phyloP scores from a whole-genome alignment of 2,329 filamentous ascomycete genomes.

The Coniochaeta sp. region DNA sequence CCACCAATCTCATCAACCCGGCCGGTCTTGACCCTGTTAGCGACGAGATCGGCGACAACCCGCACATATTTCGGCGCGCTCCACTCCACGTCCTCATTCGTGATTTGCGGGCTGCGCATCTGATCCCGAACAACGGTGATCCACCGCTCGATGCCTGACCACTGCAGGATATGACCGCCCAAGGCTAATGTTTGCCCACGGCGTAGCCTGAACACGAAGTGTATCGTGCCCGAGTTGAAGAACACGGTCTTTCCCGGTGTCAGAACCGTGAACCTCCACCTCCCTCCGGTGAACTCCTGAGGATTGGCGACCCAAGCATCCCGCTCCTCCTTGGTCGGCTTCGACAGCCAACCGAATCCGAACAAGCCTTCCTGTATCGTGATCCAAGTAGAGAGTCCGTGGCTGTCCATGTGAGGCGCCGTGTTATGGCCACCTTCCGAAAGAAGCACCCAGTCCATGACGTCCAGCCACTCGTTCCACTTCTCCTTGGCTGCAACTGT shows the following conservation, averaged over 20 bases:
- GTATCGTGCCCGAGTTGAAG: slow-evolving; percentile 24
- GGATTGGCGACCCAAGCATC: slow-evolving; percentile 18
- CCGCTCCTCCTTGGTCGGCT: slow-evolving; percentile 16
- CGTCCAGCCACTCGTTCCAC: slow-evolving; percentile 24
- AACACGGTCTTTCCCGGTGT: slow-evolving; percentile 25
- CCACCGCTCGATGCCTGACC: slow-evolving; percentile 23
- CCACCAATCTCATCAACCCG: slow-evolving; percentile 13
- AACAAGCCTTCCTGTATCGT: slow-evolving; percentile 18
- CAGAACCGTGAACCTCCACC: slow-evolving; percentile 23
- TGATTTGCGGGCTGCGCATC: slow-evolving; percentile 18
- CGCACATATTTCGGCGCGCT: slow-evolving; percentile 15
- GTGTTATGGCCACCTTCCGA: slow-evolving; percentile 26
- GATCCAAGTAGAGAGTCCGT: slow-evolving; percentile 26
- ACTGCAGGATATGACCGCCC: slow-evolving; percentile 25
- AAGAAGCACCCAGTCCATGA: slow-evolving; percentile 23
- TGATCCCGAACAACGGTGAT: slow-evolving; percentile 19
- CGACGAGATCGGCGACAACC: slow-evolving; percentile 11
- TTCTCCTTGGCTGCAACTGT: slow-evolving; percentile 16
- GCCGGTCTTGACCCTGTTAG: slow-evolving; percentile 7
- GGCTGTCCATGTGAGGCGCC: slow-evolving; percentile 24
- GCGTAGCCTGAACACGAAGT: slow-evolving; percentile 23
- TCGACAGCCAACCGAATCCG: slow-evolving; percentile 24
- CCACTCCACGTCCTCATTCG: slow-evolving; percentile 18
- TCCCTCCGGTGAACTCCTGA: slow-evolving; percentile 15
- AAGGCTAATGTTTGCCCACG: slow-evolving; percentile 21